Evolutionary conservation across 2,329 filamentous ascomycete species (phyloP).

Genomic region (Boeremia lycopersici): DNA sequence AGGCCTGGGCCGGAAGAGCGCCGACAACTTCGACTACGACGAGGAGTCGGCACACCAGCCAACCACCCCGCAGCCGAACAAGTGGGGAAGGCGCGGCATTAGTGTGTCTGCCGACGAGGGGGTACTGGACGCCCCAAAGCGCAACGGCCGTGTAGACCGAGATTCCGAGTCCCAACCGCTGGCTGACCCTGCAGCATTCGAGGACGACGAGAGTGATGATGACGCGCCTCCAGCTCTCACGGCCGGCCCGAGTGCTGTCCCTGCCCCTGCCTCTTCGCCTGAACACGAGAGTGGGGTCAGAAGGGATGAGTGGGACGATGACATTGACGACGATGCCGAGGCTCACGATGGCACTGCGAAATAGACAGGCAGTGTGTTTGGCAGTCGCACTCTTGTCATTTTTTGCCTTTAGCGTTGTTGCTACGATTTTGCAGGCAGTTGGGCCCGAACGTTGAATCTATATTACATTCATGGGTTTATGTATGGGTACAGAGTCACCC

Average conservation of each 20-base stretch:
- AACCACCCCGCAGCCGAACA: slow-evolving; percentile 43
- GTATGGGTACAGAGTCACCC: too few species aligned
- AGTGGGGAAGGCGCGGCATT: slow-evolving; percentile 64
- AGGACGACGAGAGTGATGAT: slow-evolving; percentile 53
- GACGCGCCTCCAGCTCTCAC: slow-evolving; percentile 38
- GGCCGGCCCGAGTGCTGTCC: slow-evolving; percentile 16
- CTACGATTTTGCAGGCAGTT: not conserved
- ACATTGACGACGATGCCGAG: slow-evolving; percentile 37
- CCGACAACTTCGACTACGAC: slow-evolving; percentile 55
- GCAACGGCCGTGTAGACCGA: slow-evolving; percentile 21
- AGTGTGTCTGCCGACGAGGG: slow-evolving; percentile 65
- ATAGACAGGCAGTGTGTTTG: not conserved
- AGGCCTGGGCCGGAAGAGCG: slow-evolving; percentile 60
- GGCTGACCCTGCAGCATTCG: slow-evolving; percentile 55
- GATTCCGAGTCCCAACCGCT: slow-evolving; percentile 48
- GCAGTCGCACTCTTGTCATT: not conserved
- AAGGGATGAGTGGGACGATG: slow-evolving; percentile 50
- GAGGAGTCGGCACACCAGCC: slow-evolving; percentile 60
- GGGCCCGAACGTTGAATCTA: not conserved
- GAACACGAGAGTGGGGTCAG: slow-evolving; percentile 41
- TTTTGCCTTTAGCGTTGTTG: not conserved
- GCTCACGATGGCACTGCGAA: slow-evolving; percentile 27
- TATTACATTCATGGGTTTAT: too few species aligned
- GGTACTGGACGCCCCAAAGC: slow-evolving; percentile 43
- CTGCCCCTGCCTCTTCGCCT: slow-evolving; percentile 12